Conservation (phyloP, 192 early-diverging fungal species). For the Thamnidium elegans region DNA sequence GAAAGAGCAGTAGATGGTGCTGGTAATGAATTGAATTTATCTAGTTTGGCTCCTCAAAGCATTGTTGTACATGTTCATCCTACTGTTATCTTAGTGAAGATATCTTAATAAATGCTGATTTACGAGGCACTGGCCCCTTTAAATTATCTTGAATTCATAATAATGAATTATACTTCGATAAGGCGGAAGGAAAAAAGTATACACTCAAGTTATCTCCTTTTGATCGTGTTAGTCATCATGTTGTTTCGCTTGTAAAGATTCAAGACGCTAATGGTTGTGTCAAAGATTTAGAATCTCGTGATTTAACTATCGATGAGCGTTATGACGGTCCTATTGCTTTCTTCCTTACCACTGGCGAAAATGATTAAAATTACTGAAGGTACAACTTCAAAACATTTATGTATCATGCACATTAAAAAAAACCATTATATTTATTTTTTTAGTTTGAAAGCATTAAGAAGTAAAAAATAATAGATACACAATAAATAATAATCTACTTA, state of each 20-base stretch:
- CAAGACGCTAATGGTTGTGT: slow-evolving; percentile 39
- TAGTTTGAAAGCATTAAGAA: no score
- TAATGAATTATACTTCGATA: slow-evolving; percentile 26
- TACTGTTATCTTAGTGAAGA: slow-evolving; percentile 33
- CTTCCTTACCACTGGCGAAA: slow-evolving; percentile 26
- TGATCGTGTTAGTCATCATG: slow-evolving; percentile 33
- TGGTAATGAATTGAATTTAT: slow-evolving; percentile 29
- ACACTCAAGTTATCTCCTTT: slow-evolving; percentile 36
- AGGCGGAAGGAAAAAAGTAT: slow-evolving; percentile 24
- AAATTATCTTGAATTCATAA: slow-evolving; percentile 31
- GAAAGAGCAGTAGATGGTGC: slow-evolving; percentile 31
- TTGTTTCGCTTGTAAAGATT: slow-evolving; percentile 40
- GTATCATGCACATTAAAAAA: no score
- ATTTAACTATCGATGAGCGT: slow-evolving; percentile 42
- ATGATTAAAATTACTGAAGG: slow-evolving; percentile 35
- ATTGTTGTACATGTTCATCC: slow-evolving; percentile 34
- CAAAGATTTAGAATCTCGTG: slow-evolving; percentile 34
- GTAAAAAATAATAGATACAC: no score
- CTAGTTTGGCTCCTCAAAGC: not conserved
- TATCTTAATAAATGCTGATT: slow-evolving; percentile 30
- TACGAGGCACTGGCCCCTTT: slow-evolving; percentile 39
- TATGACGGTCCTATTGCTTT: slow-evolving; percentile 41
- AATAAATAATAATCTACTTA: no score
- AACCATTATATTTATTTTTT: no score
- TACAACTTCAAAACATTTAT: no score